These are phyloP conservation scores for Nyctanthes arbortristis DNA, from an alignment of 257 asterid genomes.

Conservation along the genomic window DNA sequence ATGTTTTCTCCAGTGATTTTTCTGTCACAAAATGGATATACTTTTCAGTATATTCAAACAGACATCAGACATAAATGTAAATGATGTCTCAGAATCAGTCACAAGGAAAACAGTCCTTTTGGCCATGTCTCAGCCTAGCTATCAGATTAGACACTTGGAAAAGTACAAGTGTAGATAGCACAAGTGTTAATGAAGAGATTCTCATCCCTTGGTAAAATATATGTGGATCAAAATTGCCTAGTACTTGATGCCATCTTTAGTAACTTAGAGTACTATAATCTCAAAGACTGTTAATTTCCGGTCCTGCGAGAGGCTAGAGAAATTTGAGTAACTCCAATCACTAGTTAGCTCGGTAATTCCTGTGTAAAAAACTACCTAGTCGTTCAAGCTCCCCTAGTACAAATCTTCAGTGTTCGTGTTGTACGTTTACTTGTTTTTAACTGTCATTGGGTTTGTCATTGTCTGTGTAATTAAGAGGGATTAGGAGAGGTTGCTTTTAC, in stretches of 20 bases:
- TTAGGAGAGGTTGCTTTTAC: neutral
- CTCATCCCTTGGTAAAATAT: constrained; percentile 12
- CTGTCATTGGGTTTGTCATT: too few relatives aligned
- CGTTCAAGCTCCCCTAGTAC: too few relatives aligned
- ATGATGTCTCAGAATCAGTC: constrained; percentile 24
- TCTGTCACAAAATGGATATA: neutral
- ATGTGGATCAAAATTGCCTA: constrained; percentile 3
- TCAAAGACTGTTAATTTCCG: neutral
- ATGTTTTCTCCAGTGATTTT: neutral
- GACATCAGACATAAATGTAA: neutral
- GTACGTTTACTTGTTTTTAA: too few relatives aligned
- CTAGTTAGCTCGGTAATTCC: neutral
- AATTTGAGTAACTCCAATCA: neutral
- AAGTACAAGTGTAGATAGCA: neutral
- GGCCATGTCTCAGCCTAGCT: constrained; percentile 23
- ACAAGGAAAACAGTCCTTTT: constrained; percentile 21
- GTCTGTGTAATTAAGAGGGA: too few relatives aligned
- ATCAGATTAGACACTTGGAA: constrained; percentile 8
- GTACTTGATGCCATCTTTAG: neutral
- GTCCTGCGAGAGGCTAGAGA: neutral
- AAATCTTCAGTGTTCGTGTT: too few relatives aligned
- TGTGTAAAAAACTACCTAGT: too few relatives aligned
- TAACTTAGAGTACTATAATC: neutral
- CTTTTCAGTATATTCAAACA: neutral
- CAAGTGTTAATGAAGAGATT: too few relatives aligned